Evolutionary conservation across 805 yeast species (phyloP).

Genomic region (Yamadazyma laniorum): DNA sequence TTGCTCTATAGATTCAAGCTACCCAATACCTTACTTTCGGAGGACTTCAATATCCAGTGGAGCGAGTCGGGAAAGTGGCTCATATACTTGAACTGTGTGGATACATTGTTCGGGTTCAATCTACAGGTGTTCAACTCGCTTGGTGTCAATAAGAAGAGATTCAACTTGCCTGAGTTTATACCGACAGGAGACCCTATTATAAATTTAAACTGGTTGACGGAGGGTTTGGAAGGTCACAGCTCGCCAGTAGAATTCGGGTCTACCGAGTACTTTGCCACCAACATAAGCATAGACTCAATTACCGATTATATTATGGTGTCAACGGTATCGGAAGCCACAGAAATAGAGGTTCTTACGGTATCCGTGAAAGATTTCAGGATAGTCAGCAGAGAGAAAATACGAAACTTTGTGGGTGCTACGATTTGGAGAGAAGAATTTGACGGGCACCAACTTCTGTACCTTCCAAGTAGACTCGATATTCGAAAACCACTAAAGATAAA

Average conservation of each 20-base stretch:
- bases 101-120: slow-evolving; percentile 26
- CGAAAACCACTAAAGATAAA: not conserved
- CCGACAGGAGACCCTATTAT: slow-evolving; percentile 18
- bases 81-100: slow-evolving; percentile 21
- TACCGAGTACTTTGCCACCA: slow-evolving; percentile 9
- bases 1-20: slow-evolving; percentile 22
- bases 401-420: slow-evolving; percentile 2
- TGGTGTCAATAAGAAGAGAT: slow-evolving; percentile 20
- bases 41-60: slow-evolving; percentile 26
- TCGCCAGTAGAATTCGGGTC: slow-evolving; percentile 7
- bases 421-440: slow-evolving; percentile 15
- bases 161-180: slow-evolving; percentile 9
- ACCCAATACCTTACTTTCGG: slow-evolving; percentile 16
- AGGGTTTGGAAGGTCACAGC: slow-evolving; percentile 14
- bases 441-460: slow-evolving; percentile 6
- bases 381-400: slow-evolving; percentile 5
- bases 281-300: slow-evolving; percentile 4
- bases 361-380: slow-evolving; percentile 15
- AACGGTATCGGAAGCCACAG: slow-evolving; percentile 5
- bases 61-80: slow-evolving; percentile 36
- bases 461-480: slow-evolving; percentile 1
- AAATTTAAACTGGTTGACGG: slow-evolving; percentile 14
- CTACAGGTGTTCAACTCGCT: slow-evolving; percentile 26
- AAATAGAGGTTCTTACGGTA: slow-evolving; percentile 13
- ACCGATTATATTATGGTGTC: slow-evolving; percentile 13